Conservation (phyloP, 1,139 yeast species). For the Taphrina flavorubra region DNA sequence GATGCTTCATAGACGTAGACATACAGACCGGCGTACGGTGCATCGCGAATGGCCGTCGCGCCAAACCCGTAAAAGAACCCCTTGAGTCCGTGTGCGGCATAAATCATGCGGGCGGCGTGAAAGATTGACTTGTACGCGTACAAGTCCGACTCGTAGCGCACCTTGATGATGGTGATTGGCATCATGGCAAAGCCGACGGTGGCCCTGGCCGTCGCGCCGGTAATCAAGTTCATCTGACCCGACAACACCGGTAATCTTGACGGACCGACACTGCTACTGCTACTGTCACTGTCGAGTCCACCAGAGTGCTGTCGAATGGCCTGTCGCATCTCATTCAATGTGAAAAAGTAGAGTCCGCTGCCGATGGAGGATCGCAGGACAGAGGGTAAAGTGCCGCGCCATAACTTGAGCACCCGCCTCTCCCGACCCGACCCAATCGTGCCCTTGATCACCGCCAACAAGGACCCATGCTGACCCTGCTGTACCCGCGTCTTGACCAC, state of each 20-base stretch:
- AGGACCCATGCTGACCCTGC: constrained; percentile 72
- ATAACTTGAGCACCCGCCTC: constrained; percentile 58
- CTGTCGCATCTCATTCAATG: constrained; percentile 57
- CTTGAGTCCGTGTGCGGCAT: constrained; percentile 57
- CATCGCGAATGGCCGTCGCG: constrained; percentile 87
- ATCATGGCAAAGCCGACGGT: constrained; percentile 85
- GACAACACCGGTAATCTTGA: constrained; percentile 52
- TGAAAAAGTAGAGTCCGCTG: constrained; percentile 80
- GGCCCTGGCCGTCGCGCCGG: constrained; percentile 83
- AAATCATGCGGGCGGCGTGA: constrained; percentile 68
- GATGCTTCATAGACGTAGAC: constrained; percentile 57
- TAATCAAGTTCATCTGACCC: constrained; percentile 68
- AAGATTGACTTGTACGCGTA: constrained; percentile 71
- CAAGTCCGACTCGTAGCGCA: constrained; percentile 65
- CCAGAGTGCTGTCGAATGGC: constrained; percentile 55
- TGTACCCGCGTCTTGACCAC: constrained; percentile 87
- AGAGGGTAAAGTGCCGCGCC: constrained; percentile 80
- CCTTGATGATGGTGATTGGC: constrained; percentile 96
- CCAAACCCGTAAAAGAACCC: constrained; percentile 88
- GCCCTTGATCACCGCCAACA: constrained; percentile 87
- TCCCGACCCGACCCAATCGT: constrained; percentile 64
- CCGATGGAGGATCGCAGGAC: constrained; percentile 89
- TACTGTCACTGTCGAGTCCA: too few species aligned
- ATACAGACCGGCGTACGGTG: constrained; percentile 94
- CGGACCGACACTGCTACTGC: background rate